Evolutionary conservation across 2,329 filamentous ascomycete genomes (phyloP), one percentile per base, ranked within the genome.

Genomic region (Aspergillus sp.): DNA sequence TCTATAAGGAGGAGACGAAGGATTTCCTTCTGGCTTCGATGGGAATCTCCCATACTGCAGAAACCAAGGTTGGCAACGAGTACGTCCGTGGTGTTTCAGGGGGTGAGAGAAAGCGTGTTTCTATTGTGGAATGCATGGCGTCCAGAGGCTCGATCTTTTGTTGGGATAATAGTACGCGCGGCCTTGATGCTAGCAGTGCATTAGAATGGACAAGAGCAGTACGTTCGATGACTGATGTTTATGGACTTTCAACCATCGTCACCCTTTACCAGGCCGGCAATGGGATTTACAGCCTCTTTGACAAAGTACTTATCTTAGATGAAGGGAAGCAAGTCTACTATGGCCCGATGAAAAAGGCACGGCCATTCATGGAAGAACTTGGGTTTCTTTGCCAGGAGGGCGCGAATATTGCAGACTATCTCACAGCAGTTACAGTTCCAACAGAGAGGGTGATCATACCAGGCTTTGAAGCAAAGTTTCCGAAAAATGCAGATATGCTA

Each of bases 211-310:
- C 75, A 27, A 81, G 79, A 53, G 76, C 78, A 2, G 64, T 86
- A 11, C 71, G 83, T 6, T 75, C 78, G 5, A 71, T 85, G 74
- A 85, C 82, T 0, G 80, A 86, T 48, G 73, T 82, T 1, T 66
- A 79, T 4, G 78, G 79, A 0, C 66, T 83, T 4, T 68, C 79
- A 0, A 76, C 79, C 0, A 78, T 85, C 37, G 79, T 84, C 9
- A 83, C 81, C 0, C 69, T 86, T 0, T 87, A 88, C 58, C 84
- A 87, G 56, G 83, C 84, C 3, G 81, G 81, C 6, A 84, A 87
- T 43, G 80, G 77, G 19, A 86, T 87, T 46, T 86, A 85, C 58
- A 70, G 84, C 27, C 71, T 82, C 0, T 86, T 87, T 57, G 82
- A 87, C 59, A 87, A 86, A 56, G 82, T 86, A 0, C 69, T 86